phyloP scores from a whole-genome alignment of 306 rosid genomes.

The Myrica gale region DNA sequence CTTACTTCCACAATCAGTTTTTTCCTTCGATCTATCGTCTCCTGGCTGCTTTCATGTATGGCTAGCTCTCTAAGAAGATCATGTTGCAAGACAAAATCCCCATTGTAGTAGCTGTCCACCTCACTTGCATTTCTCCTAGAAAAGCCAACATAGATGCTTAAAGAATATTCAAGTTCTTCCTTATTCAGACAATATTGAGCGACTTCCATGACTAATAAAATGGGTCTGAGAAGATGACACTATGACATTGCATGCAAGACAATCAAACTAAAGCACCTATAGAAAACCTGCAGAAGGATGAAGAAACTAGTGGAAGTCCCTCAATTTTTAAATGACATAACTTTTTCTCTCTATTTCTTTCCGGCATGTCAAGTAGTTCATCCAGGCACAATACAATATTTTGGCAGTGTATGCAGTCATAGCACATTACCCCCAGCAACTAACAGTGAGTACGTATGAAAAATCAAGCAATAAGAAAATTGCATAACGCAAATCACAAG shows the following conservation, averaged over 20 bases:
- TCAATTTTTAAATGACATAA: not conserved
- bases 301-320: not conserved
- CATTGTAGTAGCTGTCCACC: conserved; percentile 34
- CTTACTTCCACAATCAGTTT: conserved; percentile 44
- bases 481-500: not conserved
- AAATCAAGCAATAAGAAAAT: too few species aligned
- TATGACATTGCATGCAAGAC: not conserved
- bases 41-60: conserved; percentile 33
- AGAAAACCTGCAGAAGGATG: not conserved
- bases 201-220: not conserved
- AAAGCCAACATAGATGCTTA: not conserved
- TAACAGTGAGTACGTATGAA: not conserved
- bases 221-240: not conserved
- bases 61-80: conserved; percentile 71
- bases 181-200: not conserved
- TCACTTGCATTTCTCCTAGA: conserved; percentile 41
- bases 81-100: conserved; percentile 47
- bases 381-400: not conserved
- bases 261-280: not conserved
- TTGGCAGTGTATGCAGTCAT: not conserved
- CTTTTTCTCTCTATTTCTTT: not conserved
- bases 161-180: not conserved
- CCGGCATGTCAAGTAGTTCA: not conserved
- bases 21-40: conserved; percentile 32
- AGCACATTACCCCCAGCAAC: not conserved